Conservation (phyloP, 257 asterid species). For the Mitragyna speciosa region DNA sequence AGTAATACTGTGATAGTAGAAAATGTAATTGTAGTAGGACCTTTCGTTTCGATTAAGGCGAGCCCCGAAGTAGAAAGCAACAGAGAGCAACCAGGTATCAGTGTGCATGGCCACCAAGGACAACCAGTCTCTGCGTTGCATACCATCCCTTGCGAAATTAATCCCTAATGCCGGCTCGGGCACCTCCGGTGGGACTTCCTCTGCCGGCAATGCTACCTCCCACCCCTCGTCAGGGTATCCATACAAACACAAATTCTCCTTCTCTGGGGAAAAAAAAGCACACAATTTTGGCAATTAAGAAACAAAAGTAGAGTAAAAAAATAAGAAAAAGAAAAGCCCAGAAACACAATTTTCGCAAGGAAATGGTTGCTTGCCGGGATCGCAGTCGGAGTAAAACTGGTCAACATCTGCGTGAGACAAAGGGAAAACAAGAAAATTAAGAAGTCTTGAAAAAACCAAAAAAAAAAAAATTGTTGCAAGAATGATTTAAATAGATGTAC, state of each 20-base stretch:
- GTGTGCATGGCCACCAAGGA: slow-evolving; percentile 32
- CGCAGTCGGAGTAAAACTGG: slow-evolving; percentile 27
- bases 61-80: slow-evolving; percentile 40
- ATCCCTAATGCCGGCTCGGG: slow-evolving; percentile 41
- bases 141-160: slow-evolving; percentile 40
- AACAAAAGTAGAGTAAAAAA: neutral
- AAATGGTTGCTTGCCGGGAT: slow-evolving; percentile 24
- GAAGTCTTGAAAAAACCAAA: neutral
- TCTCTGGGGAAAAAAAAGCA: slow-evolving; percentile 10
- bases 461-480: too few relatives aligned
- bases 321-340: neutral
- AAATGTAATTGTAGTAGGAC: neutral
- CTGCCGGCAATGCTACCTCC: slow-evolving; percentile 40
- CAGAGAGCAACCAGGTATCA: slow-evolving; percentile 33
- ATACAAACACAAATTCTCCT: slow-evolving; percentile 38
- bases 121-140: slow-evolving; percentile 38
- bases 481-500: neutral
- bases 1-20: neutral
- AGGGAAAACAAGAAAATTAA: neutral
- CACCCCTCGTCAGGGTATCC: slow-evolving; percentile 35
- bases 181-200: slow-evolving; percentile 37
- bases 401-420: slow-evolving; percentile 27
- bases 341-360: neutral
- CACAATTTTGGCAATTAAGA: neutral
- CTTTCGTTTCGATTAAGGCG: slow-evolving; percentile 37